Base-by-base conservation (phyloP, 495 filamentous ascomycete species). In the Echria macrotheca region DNA sequence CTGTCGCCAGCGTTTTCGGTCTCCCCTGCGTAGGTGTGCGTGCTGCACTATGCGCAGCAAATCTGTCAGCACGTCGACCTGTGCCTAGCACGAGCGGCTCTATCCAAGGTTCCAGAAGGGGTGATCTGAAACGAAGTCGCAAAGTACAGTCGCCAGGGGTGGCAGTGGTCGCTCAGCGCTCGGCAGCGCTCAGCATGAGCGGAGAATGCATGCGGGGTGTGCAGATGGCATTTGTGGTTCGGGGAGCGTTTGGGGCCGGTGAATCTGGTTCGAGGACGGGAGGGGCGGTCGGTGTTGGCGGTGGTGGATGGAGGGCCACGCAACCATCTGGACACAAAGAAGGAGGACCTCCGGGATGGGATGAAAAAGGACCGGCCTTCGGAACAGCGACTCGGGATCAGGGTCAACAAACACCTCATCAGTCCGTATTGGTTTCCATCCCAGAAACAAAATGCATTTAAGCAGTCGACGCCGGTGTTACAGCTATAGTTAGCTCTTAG, bases 71-170 rank as follows among this genome's bases (percentile, higher is more conserved):
- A n/a, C n/a, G n/a, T n/a, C n/a, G n/a, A n/a, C n/a, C n/a, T n/a
- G n/a, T n/a, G n/a, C n/a, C n/a, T n/a, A n/a, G n/a, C n/a, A n/a
- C n/a, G n/a, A n/a, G n/a, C n/a, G n/a, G n/a, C n/a, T n/a, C n/a
- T n/a, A n/a, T 29, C 46, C 38, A 47, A 47, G 28, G 54, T 49
- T 57, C 54, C 40, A 55, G 54, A 52, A 54, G 37, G 44, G 31
- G 4, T 41, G 22, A 47, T 41, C 57, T 60, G 57, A 57, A 60
- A 60, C 59, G 42, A 37, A 41, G 25, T 44, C 25, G 39, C 45
- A 44, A 45, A 52, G 45, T 25, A 31, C 12, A 45, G n/a, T 15
- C 32, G 36, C 12, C 35, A 19, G 51, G 12, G 48, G 44, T 18
- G 22, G 28, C 12, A 54, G 51, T 36, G 36, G 41, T 41, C 35